Percentiles rank a stretch among this genome's conserved stretches.
phyloP scores from a whole-genome alignment of 495 filamentous ascomycete genomes.

The Daldinia grandis region DNA sequence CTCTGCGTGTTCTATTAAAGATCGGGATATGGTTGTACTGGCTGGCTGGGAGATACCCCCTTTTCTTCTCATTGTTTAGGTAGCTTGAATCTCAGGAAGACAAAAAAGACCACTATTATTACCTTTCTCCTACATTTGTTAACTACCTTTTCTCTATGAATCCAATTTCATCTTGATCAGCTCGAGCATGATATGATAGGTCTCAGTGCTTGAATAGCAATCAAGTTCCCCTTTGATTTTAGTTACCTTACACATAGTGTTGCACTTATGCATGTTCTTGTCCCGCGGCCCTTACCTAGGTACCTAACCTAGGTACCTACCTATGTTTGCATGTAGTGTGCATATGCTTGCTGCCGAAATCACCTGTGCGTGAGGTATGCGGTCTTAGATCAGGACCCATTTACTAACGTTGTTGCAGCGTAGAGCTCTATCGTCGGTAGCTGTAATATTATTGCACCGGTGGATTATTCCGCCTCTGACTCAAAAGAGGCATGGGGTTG shows the following conservation, averaged over 20 bases:
- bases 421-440: not conserved
- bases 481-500: not conserved
- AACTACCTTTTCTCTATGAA: not conserved
- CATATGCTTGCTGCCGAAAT: constrained; percentile 19
- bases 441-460: not conserved
- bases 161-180: constrained; percentile 7
- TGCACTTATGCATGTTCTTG: not conserved
- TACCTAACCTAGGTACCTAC: too few species aligned
- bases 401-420: not conserved
- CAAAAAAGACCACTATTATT: constrained; percentile 30
- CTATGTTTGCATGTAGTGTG: constrained; percentile 20
- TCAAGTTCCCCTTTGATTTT: not conserved
- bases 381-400: constrained; percentile 7
- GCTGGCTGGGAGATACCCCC: constrained; percentile 50
- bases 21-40: constrained; percentile 43
- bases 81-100: constrained; percentile 37
- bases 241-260: not conserved
- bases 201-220: not conserved
- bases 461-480: not conserved
- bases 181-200: not conserved
- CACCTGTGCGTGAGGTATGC: constrained; percentile 8
- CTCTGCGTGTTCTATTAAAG: constrained; percentile 25
- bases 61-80: constrained; percentile 33
- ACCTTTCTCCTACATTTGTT: not conserved
- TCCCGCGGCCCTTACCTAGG: not conserved